A percentile compares a stretch with the other conserved stretches of the same genome.
Evolutionary conservation across 495 filamentous ascomycete genomes (phyloP).

Genomic region (Penicillium roqueforti): DNA sequence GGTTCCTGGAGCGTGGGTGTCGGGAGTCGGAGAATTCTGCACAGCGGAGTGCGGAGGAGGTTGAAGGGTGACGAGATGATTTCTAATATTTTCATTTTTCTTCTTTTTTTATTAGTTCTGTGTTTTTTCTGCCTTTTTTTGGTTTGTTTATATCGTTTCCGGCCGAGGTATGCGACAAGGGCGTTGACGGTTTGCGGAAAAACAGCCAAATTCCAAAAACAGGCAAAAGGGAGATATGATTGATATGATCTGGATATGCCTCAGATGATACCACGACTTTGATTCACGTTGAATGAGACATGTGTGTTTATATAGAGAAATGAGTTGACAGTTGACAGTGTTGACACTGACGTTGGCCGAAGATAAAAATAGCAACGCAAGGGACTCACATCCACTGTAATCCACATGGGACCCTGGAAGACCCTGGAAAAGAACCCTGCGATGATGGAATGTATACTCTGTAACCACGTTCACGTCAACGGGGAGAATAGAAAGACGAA

Average conservation of each 20-base stretch:
- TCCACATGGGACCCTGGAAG: neutral
- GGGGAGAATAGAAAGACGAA: no score
- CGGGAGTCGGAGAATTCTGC: conserved; percentile 24
- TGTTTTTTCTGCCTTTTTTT: conserved; percentile 4
- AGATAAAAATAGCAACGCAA: neutral
- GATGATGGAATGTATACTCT: neutral
- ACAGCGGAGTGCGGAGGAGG: conserved; percentile 38
- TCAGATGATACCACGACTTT: conserved; percentile 5
- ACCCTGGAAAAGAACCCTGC: neutral
- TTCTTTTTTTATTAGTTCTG: neutral
- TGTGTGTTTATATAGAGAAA: no score
- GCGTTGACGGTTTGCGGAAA: conserved; percentile 4
- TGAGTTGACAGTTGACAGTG: neutral
- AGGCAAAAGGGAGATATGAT: neutral
- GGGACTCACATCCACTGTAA: neutral
- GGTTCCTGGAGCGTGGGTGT: conserved; percentile 64
- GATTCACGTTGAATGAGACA: neutral
- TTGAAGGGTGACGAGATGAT: conserved; percentile 29
- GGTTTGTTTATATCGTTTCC: conserved; percentile 1
- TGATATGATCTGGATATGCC: neutral
- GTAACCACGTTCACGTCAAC: neutral
- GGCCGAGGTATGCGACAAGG: neutral
- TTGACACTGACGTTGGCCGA: no score
- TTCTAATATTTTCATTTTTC: conserved; percentile 6
- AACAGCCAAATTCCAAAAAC: neutral